Conservation (phyloP, 352 stramenopile genomes). For the Phytopythium litorale region DNA sequence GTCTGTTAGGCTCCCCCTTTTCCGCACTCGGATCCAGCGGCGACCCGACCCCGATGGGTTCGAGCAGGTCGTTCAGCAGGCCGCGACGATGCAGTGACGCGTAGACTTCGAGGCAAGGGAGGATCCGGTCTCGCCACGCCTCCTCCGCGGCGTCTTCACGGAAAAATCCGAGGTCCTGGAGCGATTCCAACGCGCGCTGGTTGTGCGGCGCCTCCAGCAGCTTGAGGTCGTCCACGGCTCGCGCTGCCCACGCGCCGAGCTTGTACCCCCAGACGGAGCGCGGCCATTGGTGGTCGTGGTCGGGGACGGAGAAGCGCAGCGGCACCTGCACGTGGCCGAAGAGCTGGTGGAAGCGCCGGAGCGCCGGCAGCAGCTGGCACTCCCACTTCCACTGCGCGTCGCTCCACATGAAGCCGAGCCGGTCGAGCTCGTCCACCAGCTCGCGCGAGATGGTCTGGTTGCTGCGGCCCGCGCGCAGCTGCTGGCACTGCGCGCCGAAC, state of each 20-base stretch:
- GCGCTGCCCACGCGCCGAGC: slow-evolving; percentile 53
- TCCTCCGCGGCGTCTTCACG: slow-evolving; percentile 18
- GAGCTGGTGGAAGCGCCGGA: slow-evolving; percentile 72
- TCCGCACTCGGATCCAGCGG: neutral
- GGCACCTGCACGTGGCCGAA: slow-evolving; percentile 88
- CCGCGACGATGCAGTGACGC: slow-evolving; percentile 9
- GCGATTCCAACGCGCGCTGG: slow-evolving; percentile 17
- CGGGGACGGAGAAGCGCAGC: slow-evolving; percentile 86
- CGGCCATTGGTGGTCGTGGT: slow-evolving; percentile 69
- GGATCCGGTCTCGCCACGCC: slow-evolving; percentile 29
- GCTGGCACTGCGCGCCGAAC: slow-evolving; percentile 88
- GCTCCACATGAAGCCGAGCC: slow-evolving; percentile 70
- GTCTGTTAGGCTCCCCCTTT: neutral
- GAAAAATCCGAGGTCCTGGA: slow-evolving; percentile 45
- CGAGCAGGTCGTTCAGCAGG: neutral
- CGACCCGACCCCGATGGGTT: neutral
- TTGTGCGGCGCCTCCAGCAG: slow-evolving; percentile 10
- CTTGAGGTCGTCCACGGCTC: slow-evolving; percentile 28
- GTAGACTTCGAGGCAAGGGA: slow-evolving; percentile 44
- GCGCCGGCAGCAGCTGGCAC: slow-evolving; percentile 52
- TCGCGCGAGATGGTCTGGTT: slow-evolving; percentile 22
- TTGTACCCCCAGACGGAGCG: slow-evolving; percentile 72
- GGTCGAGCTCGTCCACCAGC: slow-evolving; percentile 34
- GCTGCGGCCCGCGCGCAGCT: slow-evolving; percentile 61
- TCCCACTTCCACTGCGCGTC: slow-evolving; percentile 69